Evolutionary conservation across 2,329 filamentous ascomycete genomes (phyloP), one percentile per base, ranked within the genome.

Genomic region (Aspergillus sojae): DNA sequence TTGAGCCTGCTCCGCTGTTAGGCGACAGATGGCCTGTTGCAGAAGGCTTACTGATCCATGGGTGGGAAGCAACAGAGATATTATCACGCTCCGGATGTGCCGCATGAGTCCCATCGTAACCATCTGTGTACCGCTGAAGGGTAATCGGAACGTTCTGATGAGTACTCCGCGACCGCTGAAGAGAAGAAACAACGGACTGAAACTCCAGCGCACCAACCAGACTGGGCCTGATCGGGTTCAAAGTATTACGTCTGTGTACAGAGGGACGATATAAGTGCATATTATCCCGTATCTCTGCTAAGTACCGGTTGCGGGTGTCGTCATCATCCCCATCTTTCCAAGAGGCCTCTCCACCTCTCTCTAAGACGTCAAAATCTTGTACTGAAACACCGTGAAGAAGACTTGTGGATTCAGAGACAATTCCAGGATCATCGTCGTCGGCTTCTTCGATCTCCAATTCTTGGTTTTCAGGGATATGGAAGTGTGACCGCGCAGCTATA

Each of bases 131-230:
- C 70, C 89, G 87, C 64, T 91, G 86, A 28, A 88, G 79, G 67
- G 88, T 85, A 65, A 96, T 88, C 2, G 89, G 86, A 50, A 88
- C 86, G 21, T 91, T 66, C 30, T 64, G 85, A 70, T 89, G 88
- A 30, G 91, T 86, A 67, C 92, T 95, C 72, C 91, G 88, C 61
- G 93, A 91, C 67, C 89, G 91, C 71, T 96, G 89, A 62, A 99
- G 80, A 3, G 93, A 93, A n/a, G 92, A 90, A 53, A 99, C 82
- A 3, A 97, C 90, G 2, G 94, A 94, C 70, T 94, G 87, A 71
- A 99, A 99, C 78, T 99, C 95, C 62, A 99, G 83, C 10, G 92
- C 95, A 50, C 95, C 95, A 4, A 99, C 90, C 54, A 99, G 82
- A 81, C 95, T 98, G 1, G 95, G 94, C 50, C 95, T 86, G 66